Conservation (phyloP, 83 land plant genomes). For the Isoetes engelmannii region DNA sequence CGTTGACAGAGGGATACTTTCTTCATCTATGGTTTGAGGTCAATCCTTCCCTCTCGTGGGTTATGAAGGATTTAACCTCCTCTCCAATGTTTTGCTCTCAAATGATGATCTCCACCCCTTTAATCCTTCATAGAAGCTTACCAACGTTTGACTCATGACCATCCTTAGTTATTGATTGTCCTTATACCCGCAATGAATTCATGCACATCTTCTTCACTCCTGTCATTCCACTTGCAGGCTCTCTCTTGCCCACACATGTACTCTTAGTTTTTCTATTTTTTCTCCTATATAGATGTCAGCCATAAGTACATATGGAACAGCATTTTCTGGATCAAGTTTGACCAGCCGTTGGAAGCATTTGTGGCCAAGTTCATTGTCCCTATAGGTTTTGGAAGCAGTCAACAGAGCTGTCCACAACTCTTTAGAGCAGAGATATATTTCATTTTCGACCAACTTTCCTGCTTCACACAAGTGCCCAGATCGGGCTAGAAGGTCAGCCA, state of each 20-base stretch:
- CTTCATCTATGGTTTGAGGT: no score
- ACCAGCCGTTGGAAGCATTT: background rate
- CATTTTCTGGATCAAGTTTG: background rate
- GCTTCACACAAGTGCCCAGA: slow-evolving; percentile 37
- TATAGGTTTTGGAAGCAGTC: background rate
- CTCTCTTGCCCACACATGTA: background rate
- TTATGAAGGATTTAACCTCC: no score
- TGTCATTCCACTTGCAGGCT: no score
- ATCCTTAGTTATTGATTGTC: background rate
- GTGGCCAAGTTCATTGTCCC: background rate
- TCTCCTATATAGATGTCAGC: background rate
- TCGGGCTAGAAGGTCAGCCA: slow-evolving; percentile 44
- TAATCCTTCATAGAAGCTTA: no score
- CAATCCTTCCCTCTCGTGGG: no score
- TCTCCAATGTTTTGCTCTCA: no score
- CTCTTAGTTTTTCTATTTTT: background rate
- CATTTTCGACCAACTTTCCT: slow-evolving; percentile 7
- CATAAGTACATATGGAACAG: background rate
- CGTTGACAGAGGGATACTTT: no score
- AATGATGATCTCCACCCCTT: no score
- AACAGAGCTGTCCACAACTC: background rate
- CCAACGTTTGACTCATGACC: no score
- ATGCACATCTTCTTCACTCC: background rate
- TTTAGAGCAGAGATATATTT: background rate
- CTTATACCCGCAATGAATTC: background rate